Evolutionary conservation across 2,329 filamentous ascomycete genomes (phyloP), one percentile per base, ranked within the genome.

Genomic region (Trichoderma koningiopsis): DNA sequence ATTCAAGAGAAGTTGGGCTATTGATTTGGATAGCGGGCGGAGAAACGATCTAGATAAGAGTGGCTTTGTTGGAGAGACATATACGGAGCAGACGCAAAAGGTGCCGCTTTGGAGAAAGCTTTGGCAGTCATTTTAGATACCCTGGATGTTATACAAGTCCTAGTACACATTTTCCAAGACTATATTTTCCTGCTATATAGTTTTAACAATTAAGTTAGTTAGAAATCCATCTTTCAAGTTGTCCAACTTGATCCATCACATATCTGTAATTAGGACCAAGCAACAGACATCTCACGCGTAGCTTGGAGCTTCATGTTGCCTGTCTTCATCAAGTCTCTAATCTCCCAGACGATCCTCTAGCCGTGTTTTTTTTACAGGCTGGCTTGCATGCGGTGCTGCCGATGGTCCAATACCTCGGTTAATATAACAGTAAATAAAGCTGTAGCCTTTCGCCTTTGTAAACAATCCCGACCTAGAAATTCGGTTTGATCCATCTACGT

Each of bases 21-120:
- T 89, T 29, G 87, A 90, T 73, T 79, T 89, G 53, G 82, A 85
- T 59, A 84, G 84, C 2, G 88, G 88, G 0, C 81, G 85, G 63
- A 82, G 87, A 35, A 80, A 79, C 7, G 87, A 89, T 74, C 71
- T 89, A 57, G 86, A 89, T 40, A 81, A 83, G 70, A 80, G 77
- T 60, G 76, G 72, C 6, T 68, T 71, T 4, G 66, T 71, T 4
- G 78, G 78, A 62, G 77, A 81, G 69, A 70, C 78, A 31, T 74
- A 72, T 40, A 71, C 67, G 5, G 77, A 68, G n/a, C 71, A 75
- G 2, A 75, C 76, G 2, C 65, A 75, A 14, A 75, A 73, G 33
- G 49, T 68, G 52, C 37, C 68, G 27, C 78, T 81, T 71, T 87
- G 84, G 84, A 82, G 77, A 71, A 81, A 74, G 68, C 10, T 86